Evolutionary conservation across 805 yeast genomes (phyloP), one percentile per base, ranked within the genome.

Genomic region (Barnettozyma wickerhamii): DNA sequence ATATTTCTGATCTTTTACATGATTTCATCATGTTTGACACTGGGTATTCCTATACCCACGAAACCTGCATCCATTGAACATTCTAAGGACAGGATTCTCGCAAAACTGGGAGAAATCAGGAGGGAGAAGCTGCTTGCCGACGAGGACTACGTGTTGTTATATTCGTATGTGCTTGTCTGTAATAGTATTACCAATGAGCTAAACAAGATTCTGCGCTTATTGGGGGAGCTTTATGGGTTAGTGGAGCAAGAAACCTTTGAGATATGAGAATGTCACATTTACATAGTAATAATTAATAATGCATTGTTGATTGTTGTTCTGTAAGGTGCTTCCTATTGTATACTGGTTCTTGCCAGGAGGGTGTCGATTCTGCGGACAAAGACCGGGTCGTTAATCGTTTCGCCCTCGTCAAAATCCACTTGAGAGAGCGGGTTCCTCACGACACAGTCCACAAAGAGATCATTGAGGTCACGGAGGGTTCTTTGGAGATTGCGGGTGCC

Each of bases 1-100:
- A 74, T 86, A 3, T 86, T 86, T 48, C 63, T 86, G 44, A 77
- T 83, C 6, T 86, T 86, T 56, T 87, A 87, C 63, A 80, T 81
- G 82, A 63, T 82, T 13, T 79, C 95, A 3, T 79, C 91, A 10
- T 84, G 95, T 0, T 68, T 86, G 65, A 73, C 77, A 32, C 64
- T 86, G 9, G 88, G 89, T 3, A 77, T 84, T 42, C 95, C 95
- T 2, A 56, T 86, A 19, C 95, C 95, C 0, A 75, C 73, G 19
- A 80, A 79, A 49, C 81, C 90, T 1, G 91, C 93, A 0, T 79
- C 86, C 0, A 81, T 88, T 0, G 84, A 76, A 32, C 84, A 81
- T 55, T 81, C 93, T 1, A 75, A 80, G 50, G 86, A 81, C 46
- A 60, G 89, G 26, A 68, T 86, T 66, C 66, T 85, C 47, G 74